These are phyloP conservation scores for Gossypium gossypioides DNA, from an alignment of 441 rosid genomes.

Conservation along the genomic window DNA sequence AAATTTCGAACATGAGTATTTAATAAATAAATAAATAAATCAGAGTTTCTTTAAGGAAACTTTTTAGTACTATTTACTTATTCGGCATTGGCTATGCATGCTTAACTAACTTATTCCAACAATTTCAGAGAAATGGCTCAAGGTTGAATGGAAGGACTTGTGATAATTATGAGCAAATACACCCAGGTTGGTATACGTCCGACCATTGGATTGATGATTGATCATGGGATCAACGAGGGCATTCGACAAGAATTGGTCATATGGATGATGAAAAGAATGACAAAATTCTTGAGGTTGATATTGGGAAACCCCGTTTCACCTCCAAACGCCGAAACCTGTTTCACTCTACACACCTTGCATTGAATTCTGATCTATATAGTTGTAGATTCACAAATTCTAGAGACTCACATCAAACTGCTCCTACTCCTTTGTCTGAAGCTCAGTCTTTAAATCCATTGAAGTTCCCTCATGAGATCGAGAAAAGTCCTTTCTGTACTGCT, in stretches of 20 bases:
- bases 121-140: conserved; percentile 54
- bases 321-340: conserved; percentile 43
- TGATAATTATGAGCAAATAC: conserved; percentile 26
- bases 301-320: conserved; percentile 33
- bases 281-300: conserved; percentile 63
- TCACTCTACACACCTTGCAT: conserved; percentile 29
- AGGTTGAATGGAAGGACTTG: conserved; percentile 34
- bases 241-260: conserved; percentile 20
- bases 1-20: not conserved
- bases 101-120: not conserved
- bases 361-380: conserved; percentile 30
- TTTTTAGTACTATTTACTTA: not conserved
- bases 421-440: conserved; percentile 48
- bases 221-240: conserved; percentile 26
- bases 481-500: conserved; percentile 43
- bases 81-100: not conserved
- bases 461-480: conserved; percentile 38
- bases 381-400: conserved; percentile 38
- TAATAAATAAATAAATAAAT: not conserved
- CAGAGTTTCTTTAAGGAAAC: not conserved
- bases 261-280: conserved; percentile 43
- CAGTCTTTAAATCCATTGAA: conserved; percentile 39
- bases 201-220: conserved; percentile 22
- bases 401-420: conserved; percentile 38
- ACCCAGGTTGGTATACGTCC: conserved; percentile 22